A percentile compares a stretch with the other conserved stretches of the same genome.
phyloP scores from a whole-genome alignment of 768 basidiomycete species.

The Pulveroboletus sp. region DNA sequence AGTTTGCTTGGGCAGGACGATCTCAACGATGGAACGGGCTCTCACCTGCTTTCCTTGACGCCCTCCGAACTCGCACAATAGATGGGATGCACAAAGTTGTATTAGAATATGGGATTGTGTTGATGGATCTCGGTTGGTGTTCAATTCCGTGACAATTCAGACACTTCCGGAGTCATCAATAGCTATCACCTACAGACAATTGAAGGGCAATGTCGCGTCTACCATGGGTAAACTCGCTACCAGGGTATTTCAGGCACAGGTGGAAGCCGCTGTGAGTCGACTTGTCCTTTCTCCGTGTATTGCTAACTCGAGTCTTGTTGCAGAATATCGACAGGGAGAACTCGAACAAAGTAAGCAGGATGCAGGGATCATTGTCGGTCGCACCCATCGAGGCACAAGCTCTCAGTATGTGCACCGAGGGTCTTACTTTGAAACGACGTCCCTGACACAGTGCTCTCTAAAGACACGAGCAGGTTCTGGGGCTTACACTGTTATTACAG shows the following conservation, averaged over 20 bases:
- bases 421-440: background rate
- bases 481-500: conserved; percentile 68
- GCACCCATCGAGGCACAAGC: conserved; percentile 73
- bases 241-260: conserved; percentile 79
- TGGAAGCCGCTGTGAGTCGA: conserved; percentile 67
- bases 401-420: conserved; percentile 36
- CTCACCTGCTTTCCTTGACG: conserved; percentile 79
- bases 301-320: background rate
- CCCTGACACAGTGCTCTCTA: conserved; percentile 7
- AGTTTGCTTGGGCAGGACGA: conserved; percentile 73
- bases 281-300: conserved; percentile 1
- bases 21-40: conserved; percentile 63
- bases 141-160: background rate
- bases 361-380: conserved; percentile 71
- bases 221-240: conserved; percentile 86
- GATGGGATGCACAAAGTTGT: conserved; percentile 81
- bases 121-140: conserved; percentile 68
- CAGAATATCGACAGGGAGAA: conserved; percentile 85
- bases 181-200: conserved; percentile 84
- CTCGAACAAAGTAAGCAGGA: conserved; percentile 85
- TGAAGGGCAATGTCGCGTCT: conserved; percentile 82
- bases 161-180: conserved; percentile 7
- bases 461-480: conserved; percentile 70
- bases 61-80: conserved; percentile 76
- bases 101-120: conserved; percentile 74